A percentile compares a stretch with the other conserved stretches of the same genome.
These are phyloP conservation scores for Zea mays DNA, from an alignment of 176 grass and related monocot genomes.

Conservation along the genomic window DNA sequence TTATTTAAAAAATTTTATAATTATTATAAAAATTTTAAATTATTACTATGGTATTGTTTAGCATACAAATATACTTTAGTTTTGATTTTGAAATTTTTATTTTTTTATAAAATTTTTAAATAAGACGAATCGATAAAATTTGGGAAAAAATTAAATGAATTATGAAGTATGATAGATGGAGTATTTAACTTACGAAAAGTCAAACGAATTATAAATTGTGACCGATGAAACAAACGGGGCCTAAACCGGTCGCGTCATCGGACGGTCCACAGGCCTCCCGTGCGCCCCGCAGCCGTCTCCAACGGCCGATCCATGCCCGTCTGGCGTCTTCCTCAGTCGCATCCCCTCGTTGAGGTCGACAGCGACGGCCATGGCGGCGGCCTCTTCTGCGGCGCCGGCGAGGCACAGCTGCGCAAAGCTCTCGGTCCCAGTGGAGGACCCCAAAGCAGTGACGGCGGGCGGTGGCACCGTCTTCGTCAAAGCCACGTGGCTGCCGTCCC, in stretches of 20 bases:
- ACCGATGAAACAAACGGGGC: too few species aligned
- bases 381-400: conserved; percentile 26
- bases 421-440: conserved; percentile 65
- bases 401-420: conserved; percentile 87
- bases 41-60: too few species aligned
- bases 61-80: too few species aligned
- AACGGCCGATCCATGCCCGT: not conserved
- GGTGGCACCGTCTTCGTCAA: conserved; percentile 56
- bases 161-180: too few species aligned
- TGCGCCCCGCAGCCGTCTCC: not conserved
- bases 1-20: too few species aligned
- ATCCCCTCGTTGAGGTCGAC: not conserved
- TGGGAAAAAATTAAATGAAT: too few species aligned
- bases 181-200: too few species aligned
- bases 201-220: too few species aligned
- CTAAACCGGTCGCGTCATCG: not conserved
- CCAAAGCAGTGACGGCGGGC: conserved; percentile 31
- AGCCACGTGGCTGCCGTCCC: conserved; percentile 70
- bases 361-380: conserved; percentile 19
- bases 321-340: not conserved
- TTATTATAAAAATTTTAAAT: too few species aligned
- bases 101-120: too few species aligned
- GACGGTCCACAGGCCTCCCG: conserved; percentile 3
- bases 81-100: too few species aligned
- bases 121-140: too few species aligned